These are phyloP conservation scores for Coprinopsis cinerea DNA, from an alignment of 768 basidiomycete genomes.

Conservation along the genomic window DNA sequence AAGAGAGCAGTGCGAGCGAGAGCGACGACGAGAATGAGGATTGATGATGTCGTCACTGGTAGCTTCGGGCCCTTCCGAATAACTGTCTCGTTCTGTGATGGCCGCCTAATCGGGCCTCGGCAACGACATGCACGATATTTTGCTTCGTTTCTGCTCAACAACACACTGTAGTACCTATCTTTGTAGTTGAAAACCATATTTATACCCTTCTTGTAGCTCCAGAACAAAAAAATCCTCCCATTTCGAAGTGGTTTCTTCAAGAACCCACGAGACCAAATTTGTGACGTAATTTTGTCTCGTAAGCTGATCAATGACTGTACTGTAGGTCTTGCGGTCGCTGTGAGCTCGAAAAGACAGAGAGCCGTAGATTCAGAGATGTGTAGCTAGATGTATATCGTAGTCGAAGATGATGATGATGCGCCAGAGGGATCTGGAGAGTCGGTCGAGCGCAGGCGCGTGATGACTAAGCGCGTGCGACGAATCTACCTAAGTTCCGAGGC, in stretches of 20 bases:
- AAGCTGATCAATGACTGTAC: conserved; percentile 2
- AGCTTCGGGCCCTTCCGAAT: not conserved
- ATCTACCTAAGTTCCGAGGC: too few relatives aligned
- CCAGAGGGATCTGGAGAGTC: too few relatives aligned
- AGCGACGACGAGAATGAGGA: not conserved
- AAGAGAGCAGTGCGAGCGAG: not conserved
- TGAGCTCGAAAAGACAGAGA: too few relatives aligned
- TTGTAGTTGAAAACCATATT: not conserved
- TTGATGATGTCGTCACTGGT: too few relatives aligned
- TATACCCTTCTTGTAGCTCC: not conserved
- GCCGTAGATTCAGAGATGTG: too few relatives aligned
- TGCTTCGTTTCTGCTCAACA: not conserved
- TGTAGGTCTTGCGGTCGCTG: too few relatives aligned
- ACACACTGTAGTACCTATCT: too few relatives aligned
- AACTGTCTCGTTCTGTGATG: conserved; percentile 2
- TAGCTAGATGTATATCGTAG: too few relatives aligned
- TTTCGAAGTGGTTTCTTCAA: not conserved
- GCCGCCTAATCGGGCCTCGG: too few relatives aligned
- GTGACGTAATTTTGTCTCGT: not conserved
- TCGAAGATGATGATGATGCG: too few relatives aligned
- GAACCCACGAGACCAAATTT: not conserved
- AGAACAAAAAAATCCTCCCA: not conserved
- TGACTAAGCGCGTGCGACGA: too few relatives aligned
- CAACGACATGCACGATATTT: not conserved
- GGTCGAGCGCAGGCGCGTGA: too few relatives aligned